Base-by-base conservation (phyloP, 352 stramenopile species). In the Peronospora destructor region DNA sequence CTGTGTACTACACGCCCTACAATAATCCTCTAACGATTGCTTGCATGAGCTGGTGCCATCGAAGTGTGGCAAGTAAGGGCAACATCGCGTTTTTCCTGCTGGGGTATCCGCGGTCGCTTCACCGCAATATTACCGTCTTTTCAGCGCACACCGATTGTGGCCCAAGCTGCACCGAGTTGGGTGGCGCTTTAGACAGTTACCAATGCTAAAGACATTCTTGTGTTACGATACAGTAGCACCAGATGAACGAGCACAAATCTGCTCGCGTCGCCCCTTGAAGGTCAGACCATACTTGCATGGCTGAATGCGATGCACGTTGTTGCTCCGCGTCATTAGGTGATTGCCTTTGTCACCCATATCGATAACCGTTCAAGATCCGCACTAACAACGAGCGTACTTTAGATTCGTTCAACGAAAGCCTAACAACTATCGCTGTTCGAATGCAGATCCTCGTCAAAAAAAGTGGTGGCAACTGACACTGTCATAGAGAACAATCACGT, bases 231-330 rank as follows among this genome's bases (percentile, higher is more conserved):
- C n/a, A n/a, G n/a, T n/a, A n/a, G n/a, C n/a, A n/a, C n/a, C n/a
- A n/a, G n/a, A n/a, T n/a, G n/a, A n/a, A n/a, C 32, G 44, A 55
- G 49, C 50, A 64, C 50, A 64, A 43, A 60, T 60, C 50, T 48
- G 56, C 45, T 49, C n/a, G 39, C 32, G 56, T 21, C 45, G 13
- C 45, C 21, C 49, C 25, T 28, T 28, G 6, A 28, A 64, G 56
- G 50, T 50, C 40, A 49, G n/a, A n/a, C n/a, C n/a, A n/a, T n/a
- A n/a, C 34, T 47, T 37, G 30, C 56, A 64, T 64, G 55, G 49
- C n/a, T n/a, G n/a, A n/a, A n/a, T n/a, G n/a, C n/a, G n/a, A 30
- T 41, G 8, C 26, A 14, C 16, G n/a, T 26, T 7, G 56, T 48
- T 36, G 30, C 34, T 55, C 55, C 55, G 14, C 30, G 29, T 30